Percentiles rank a stretch among this genome's conserved stretches.
Conservation (phyloP, 1,284 basidiomycete species). For the Pulveroboletus sp. region DNA sequence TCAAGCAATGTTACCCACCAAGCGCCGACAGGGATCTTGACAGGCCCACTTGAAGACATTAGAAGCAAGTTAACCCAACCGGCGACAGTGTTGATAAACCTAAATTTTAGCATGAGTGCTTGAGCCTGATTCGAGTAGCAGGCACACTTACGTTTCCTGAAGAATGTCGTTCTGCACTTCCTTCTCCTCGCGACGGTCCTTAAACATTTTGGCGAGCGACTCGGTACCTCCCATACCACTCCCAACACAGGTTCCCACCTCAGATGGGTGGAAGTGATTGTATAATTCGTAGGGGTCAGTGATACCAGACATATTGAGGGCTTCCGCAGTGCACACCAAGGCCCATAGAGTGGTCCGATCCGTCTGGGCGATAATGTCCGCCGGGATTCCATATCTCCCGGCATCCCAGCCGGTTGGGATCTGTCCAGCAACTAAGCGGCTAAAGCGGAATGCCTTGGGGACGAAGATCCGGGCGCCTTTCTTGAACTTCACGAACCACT, state of each 20-base stretch:
- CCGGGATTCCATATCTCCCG: constrained; percentile 95
- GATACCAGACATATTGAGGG: constrained; percentile 95
- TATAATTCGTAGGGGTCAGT: constrained; percentile 97
- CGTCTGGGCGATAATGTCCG: constrained; percentile 93
- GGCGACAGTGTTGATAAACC: constrained; percentile 96
- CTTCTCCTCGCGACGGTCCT: constrained; percentile 94
- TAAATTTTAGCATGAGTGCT: constrained; percentile 36
- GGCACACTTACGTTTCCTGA: constrained; percentile 83
- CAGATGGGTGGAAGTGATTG: constrained; percentile 94
- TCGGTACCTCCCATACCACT: constrained; percentile 97
- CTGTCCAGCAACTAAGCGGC: constrained; percentile 93
- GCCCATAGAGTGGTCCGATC: constrained; percentile 97
- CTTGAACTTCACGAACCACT: constrained; percentile 98
- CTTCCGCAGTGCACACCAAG: constrained; percentile 92
- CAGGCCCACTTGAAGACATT: constrained; percentile 92
- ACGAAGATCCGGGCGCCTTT: constrained; percentile 93
- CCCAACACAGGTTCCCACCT: constrained; percentile 90
- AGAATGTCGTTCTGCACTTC: constrained; percentile 98
- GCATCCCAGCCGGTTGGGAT: constrained; percentile 97
- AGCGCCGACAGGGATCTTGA: constrained; percentile 98
- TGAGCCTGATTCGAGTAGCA: constrained; percentile 5
- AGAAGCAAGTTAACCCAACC: constrained; percentile 97
- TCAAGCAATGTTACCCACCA: constrained; percentile 57
- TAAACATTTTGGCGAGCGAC: constrained; percentile 94
- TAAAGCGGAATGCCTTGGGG: constrained; percentile 95